Evolutionary conservation across 306 rosid genomes (phyloP).

Genomic region (Begonia peltatifolia): DNA sequence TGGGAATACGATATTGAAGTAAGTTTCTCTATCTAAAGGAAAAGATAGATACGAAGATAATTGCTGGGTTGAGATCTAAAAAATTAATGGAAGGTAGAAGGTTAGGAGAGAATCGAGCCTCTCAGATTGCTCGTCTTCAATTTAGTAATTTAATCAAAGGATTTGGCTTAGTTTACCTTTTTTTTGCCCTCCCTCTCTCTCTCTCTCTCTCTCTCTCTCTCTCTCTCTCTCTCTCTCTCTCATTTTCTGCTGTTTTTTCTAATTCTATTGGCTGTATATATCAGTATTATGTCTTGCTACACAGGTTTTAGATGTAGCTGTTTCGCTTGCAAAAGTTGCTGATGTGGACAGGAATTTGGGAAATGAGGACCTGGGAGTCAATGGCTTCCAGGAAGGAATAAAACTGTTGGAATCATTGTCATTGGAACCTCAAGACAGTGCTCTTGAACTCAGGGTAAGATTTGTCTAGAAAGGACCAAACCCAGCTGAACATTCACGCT

Average conservation of each 20-base stretch:
- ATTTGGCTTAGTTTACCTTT: too few relatives aligned
- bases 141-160: too few relatives aligned
- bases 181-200: too few relatives aligned
- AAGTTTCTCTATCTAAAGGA: too few relatives aligned
- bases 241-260: background rate
- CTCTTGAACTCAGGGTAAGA: conserved; percentile 57
- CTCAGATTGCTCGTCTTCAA: too few relatives aligned
- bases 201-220: too few relatives aligned
- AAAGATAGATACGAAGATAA: too few relatives aligned
- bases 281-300: conserved; percentile 10
- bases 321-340: conserved; percentile 88
- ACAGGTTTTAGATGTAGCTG: conserved; percentile 67
- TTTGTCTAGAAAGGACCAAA: background rate
- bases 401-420: conserved; percentile 49
- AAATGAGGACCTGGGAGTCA: conserved; percentile 54
- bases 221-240: too few relatives aligned
- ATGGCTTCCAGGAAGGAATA: conserved; percentile 80
- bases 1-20: too few relatives aligned
- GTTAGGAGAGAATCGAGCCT: too few relatives aligned
- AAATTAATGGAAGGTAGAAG: background rate
- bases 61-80: too few relatives aligned
- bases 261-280: conserved; percentile 9
- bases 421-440: conserved; percentile 47
- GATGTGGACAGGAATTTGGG: conserved; percentile 81
- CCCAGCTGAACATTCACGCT: too few relatives aligned